These are phyloP conservation scores for Populus hybrid DNA, from an alignment of 441 rosid species.

Conservation along the genomic window DNA sequence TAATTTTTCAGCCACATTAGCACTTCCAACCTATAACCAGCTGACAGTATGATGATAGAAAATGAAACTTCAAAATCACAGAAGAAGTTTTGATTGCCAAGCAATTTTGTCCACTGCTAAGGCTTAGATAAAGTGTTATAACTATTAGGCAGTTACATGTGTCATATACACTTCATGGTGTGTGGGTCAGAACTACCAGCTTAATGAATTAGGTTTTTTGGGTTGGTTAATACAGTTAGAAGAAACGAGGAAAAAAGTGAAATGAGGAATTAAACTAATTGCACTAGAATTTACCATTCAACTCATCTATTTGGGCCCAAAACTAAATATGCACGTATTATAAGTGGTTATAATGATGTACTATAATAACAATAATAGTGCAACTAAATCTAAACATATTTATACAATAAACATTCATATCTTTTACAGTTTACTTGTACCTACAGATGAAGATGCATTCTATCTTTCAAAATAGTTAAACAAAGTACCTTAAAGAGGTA, in stretches of 20 bases:
- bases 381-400: too few species aligned
- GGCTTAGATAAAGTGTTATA: background rate
- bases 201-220: too few species aligned
- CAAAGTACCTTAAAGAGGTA: background rate
- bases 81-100: background rate
- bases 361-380: background rate
- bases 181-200: background rate
- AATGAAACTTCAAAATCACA: background rate
- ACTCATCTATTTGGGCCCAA: background rate
- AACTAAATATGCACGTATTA: background rate
- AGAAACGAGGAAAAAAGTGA: background rate
- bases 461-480: background rate
- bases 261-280: background rate
- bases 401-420: too few species aligned
- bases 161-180: background rate
- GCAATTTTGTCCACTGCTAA: background rate
- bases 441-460: background rate
- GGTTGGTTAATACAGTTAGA: background rate
- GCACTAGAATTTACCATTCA: background rate
- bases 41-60: background rate
- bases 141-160: background rate
- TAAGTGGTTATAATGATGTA: too few species aligned
- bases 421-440: too few species aligned
- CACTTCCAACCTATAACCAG: background rate
- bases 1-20: background rate